Evolutionary conservation across 1,139 yeast genomes (phyloP), one percentile per base, ranked within the genome.

Genomic region (Sugiyamaella sp.): DNA sequence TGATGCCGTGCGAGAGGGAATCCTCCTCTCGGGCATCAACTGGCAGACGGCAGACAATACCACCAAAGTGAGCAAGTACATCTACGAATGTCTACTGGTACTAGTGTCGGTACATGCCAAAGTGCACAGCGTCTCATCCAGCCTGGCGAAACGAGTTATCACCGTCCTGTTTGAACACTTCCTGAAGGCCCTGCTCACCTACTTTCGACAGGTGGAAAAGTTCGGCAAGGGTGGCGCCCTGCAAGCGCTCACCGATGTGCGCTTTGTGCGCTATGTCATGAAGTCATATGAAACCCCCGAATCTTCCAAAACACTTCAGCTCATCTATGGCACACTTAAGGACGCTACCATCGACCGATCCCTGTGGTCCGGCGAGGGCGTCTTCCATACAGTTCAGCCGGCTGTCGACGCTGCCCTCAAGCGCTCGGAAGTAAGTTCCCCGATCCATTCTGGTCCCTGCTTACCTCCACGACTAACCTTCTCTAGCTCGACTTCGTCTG

Each of bases 91-190:
- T 1, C 66, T 84, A 43, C 74, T 81, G 65, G 67, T 77, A 37
- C 65, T 85, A 22, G 81, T 84, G 4, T 70, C 76, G 16, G 78
- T 81, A 1, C 84, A 81, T 60, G 74, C 84, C 24, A 77, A 75
- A 51, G 80, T 82, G 29, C 65, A 73, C 32, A 75, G 74, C 40
- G 74, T 80, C 14, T 79, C 84, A 0, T 75, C 78, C 1, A 73
- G 71, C 33, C 64, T 81, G 44, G 74, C 80, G 6, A 65, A 69
- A 27, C 69, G 73, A 12, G 77, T 81, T 2, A 66, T 81, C 19
- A 67, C 71, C 21, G 80, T 76, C 46, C 71, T 82, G 14, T 76
- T 77, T 57, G 73, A 74, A 27, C 80, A 80, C 56, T 64, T 79
- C 4, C 69, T 80, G 2, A 70, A 72, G 33, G 67, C 71, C 14